phyloP scores from a whole-genome alignment of 1,284 basidiomycete genomes.

The Microbotryomycetes sp. region DNA sequence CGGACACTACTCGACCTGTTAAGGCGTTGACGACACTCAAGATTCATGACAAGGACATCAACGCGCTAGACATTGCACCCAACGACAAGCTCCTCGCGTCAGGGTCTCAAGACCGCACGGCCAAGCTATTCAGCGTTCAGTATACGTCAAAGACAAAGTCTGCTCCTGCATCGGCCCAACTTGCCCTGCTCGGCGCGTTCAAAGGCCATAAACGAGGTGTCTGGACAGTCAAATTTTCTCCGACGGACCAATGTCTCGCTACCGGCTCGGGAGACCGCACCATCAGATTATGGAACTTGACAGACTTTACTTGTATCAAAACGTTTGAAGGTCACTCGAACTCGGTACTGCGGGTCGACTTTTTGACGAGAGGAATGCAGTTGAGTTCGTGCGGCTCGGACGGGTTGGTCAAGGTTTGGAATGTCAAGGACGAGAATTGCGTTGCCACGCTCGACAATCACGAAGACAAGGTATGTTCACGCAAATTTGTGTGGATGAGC shows the following conservation, averaged over 20 bases:
- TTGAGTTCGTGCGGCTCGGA: slow-evolving; percentile 84
- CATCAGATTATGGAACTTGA: slow-evolving; percentile 85
- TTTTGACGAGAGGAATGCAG: slow-evolving; percentile 75
- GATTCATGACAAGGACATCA: slow-evolving; percentile 98
- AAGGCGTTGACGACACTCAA: slow-evolving; percentile 74
- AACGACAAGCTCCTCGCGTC: slow-evolving; percentile 84
- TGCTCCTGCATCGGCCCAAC: slow-evolving; percentile 50
- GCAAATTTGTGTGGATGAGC: too few species aligned
- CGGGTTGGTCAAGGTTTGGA: slow-evolving; percentile 94
- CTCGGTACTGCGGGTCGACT: slow-evolving; percentile 88
- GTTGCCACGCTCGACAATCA: slow-evolving; percentile 87
- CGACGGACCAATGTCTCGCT: slow-evolving; percentile 73
- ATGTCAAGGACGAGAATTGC: slow-evolving; percentile 79
- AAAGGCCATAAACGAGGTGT: slow-evolving; percentile 96
- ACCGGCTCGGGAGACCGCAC: slow-evolving; percentile 94
- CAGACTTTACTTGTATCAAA: slow-evolving; percentile 83
- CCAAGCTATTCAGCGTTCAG: slow-evolving; percentile 77
- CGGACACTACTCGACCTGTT: slow-evolving; percentile 46
- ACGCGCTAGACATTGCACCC: slow-evolving; percentile 85
- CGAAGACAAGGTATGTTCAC: slow-evolving; percentile 73
- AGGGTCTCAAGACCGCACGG: slow-evolving; percentile 91
- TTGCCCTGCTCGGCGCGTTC: slow-evolving; percentile 76
- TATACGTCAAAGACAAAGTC: slow-evolving; percentile 27
- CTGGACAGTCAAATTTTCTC: slow-evolving; percentile 86
- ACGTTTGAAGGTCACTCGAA: slow-evolving; percentile 97